A percentile compares a stretch with the other conserved stretches of the same genome.
Evolutionary conservation across 2,329 filamentous ascomycete genomes (phyloP).

Genomic region (Lachnellula arida): DNA sequence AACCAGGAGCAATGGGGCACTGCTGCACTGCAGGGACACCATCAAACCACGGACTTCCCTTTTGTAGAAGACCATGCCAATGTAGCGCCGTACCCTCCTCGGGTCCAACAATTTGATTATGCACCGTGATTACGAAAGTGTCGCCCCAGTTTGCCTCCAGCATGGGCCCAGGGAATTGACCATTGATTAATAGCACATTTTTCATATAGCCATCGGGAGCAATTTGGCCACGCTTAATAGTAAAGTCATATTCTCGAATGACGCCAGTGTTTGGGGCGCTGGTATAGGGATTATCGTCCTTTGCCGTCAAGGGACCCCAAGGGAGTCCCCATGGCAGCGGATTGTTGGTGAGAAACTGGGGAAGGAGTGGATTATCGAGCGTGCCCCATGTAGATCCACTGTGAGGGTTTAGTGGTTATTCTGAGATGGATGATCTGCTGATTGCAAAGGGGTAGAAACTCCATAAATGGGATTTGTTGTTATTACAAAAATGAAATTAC

Average conservation of each 20-base stretch:
- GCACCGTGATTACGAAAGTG: constrained; percentile 56
- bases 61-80: constrained; percentile 48
- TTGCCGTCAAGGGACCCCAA: constrained; percentile 44
- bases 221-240: constrained; percentile 27
- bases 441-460: too few relatives aligned
- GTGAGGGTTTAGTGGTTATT: neutral
- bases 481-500: neutral
- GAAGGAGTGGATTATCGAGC: constrained; percentile 30
- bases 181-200: constrained; percentile 49
- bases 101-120: constrained; percentile 57
- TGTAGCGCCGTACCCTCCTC: constrained; percentile 37
- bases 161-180: constrained; percentile 33
- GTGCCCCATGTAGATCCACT: constrained; percentile 31
- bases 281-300: constrained; percentile 35
- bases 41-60: constrained; percentile 35
- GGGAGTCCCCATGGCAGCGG: constrained; percentile 46
- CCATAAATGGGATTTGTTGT: too few relatives aligned
- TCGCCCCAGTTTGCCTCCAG: constrained; percentile 38
- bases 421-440: neutral
- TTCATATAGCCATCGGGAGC: constrained; percentile 37
- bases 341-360: constrained; percentile 43
- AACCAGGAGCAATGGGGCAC: constrained; percentile 57
- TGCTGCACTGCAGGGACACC: constrained; percentile 49
- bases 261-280: constrained; percentile 38
- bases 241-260: constrained; percentile 33